These are phyloP conservation scores for Blastosporella zonata DNA, from an alignment of 1,284 basidiomycete genomes.

Conservation along the genomic window DNA sequence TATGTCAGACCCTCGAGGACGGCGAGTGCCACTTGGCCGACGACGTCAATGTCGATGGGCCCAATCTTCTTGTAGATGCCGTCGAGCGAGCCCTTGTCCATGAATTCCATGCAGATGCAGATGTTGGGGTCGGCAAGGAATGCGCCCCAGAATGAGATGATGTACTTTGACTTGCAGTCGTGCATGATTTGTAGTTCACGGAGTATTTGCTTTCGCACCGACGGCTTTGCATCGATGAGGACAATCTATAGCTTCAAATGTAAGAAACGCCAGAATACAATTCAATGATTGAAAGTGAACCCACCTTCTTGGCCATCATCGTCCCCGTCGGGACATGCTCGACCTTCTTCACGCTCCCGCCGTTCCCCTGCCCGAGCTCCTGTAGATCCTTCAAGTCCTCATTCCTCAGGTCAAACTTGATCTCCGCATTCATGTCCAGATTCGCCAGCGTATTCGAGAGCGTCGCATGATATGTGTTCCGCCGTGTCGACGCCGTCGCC, in stretches of 20 bases:
- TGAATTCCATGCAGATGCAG: constrained; percentile 98
- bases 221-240: constrained; percentile 96
- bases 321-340: constrained; percentile 87
- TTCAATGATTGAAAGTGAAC: constrained; percentile 97
- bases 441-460: constrained; percentile 71
- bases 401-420: constrained; percentile 72
- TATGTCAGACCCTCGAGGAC: constrained; percentile 95
- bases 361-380: constrained; percentile 95
- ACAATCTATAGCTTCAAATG: constrained; percentile 68
- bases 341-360: constrained; percentile 95
- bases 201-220: constrained; percentile 95
- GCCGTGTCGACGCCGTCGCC: constrained; percentile 32
- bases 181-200: constrained; percentile 99
- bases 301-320: constrained; percentile 96
- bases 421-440: constrained; percentile 73
- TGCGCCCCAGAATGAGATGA: constrained; percentile 96
- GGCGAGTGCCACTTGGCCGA: constrained; percentile 87
- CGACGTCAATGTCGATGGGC: constrained; percentile 86
- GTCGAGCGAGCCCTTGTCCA: constrained; percentile 92
- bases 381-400: constrained; percentile 84
- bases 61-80: constrained; percentile 95
- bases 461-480: constrained; percentile 37
- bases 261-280: constrained; percentile 78
- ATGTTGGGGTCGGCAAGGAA: constrained; percentile 97
- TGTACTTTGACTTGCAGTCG: constrained; percentile 91